Percentiles rank a stretch among this genome's conserved stretches.
Conservation (phyloP, 2,329 filamentous ascomycete genomes). For the Penicillium sumatraense region DNA sequence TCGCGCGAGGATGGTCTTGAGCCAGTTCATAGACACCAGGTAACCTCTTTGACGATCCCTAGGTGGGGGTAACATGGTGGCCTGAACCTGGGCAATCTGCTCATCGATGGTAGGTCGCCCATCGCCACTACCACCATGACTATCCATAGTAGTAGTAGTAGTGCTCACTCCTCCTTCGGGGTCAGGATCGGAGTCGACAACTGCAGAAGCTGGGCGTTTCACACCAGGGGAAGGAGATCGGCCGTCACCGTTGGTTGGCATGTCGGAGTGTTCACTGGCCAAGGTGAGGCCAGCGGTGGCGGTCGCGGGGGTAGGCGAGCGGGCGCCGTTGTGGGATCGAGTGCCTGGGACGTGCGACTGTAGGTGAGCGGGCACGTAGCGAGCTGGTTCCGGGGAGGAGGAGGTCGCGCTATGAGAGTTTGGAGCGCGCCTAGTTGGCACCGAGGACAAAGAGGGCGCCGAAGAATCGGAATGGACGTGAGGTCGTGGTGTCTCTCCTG, state of each 20-base stretch:
- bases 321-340: conserved; percentile 35
- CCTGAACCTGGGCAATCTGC: conserved; percentile 75
- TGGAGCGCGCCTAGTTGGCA: conserved; percentile 24
- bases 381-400: conserved; percentile 39
- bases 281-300: conserved; percentile 58
- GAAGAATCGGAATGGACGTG: conserved; percentile 35
- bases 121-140: not conserved
- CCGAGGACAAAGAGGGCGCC: not conserved
- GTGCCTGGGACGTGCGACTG: conserved; percentile 54
- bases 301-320: conserved; percentile 50
- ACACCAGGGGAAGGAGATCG: conserved; percentile 40
- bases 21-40: conserved; percentile 79
- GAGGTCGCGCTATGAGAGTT: conserved; percentile 31
- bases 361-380: conserved; percentile 61
- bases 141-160: too few relatives aligned
- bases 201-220: conserved; percentile 41
- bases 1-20: conserved; percentile 71
- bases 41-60: conserved; percentile 76
- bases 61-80: conserved; percentile 59
- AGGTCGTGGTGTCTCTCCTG: conserved; percentile 45
- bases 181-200: conserved; percentile 30
- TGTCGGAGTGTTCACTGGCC: conserved; percentile 51
- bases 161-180: conserved; percentile 26
- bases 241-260: conserved; percentile 38
- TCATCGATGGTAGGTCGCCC: conserved; percentile 56